Evolutionary conservation across 225 moss, liverwort and hornwort species (phyloP), one percentile per base, ranked within the genome.

Genomic region (Bryoerythrophyllum caledonicum): DNA sequence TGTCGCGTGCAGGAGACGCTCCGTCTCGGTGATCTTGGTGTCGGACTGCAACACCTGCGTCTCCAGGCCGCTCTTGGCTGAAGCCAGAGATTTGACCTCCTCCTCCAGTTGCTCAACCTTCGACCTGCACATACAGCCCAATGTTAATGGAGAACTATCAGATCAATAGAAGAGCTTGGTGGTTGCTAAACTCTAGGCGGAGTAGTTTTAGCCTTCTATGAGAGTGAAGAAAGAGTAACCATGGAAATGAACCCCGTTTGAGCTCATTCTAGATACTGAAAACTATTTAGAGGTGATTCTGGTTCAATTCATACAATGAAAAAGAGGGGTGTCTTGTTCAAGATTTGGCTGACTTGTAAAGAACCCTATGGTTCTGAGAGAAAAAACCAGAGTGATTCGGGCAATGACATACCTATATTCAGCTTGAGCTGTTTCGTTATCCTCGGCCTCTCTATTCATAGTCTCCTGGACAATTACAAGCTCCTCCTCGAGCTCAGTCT

Each of bases 401-500:
- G 16, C 30, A 15, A 13, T 52, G 35, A 61, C 25, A 23, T 51
- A 87, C 87, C 73, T 78, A 54, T 13, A 43, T 23, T 76, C 78
- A 5, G 25, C 49, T 41, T 77, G 74, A 70, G 69, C 58, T 17
- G 68, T 63, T 61, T 78, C 80, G 34, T 82, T 73, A 16, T 88
- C 85, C 62, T 82, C 25, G 10, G 66, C 61, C 52, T 88, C 88
- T 67, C 82, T 78, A 6, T 88, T 85, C 77, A 78, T 65, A 37
- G 85, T 72, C 21, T 80, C 88, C 40, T 61, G 68, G 26, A 73
- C 41, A 54, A 82, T 78, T 66, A 51, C 80, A 9, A 80, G 23
- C 40, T 85, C 80, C 27, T 78, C 82, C 75, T 82, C 69, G 0
- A 82, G 70, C 10, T 0, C 55, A 14, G 73, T 66, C 73, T 82